Evolutionary conservation across 345 rosid species (phyloP).

Genomic region (Gossypium mustelinum): DNA sequence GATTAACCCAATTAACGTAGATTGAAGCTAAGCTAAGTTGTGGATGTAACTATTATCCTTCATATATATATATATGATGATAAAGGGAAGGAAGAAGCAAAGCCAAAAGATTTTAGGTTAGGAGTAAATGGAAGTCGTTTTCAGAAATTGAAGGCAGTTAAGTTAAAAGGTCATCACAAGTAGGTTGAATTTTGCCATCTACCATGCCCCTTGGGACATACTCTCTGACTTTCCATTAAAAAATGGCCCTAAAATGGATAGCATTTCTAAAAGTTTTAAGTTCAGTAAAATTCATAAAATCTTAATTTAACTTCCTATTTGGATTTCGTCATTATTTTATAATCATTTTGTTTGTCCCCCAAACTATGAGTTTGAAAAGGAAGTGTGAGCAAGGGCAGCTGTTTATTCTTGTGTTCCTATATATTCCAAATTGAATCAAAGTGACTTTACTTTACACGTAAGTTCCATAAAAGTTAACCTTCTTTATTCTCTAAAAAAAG

Average conservation of each 20-base stretch:
- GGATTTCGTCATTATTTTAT: not conserved
- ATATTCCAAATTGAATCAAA: not conserved
- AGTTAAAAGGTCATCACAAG: not conserved
- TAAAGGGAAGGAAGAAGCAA: not conserved
- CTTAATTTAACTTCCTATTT: not conserved
- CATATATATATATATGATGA: not conserved
- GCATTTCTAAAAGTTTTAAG: not conserved
- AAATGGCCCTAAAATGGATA: not conserved
- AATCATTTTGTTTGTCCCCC: not conserved
- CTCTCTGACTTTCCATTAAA: not conserved
- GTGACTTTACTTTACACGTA: not conserved
- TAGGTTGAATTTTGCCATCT: conserved; percentile 11
- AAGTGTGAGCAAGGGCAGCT: not conserved
- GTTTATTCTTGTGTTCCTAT: not conserved
- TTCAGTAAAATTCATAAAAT: not conserved
- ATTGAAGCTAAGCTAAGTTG: too few relatives aligned
- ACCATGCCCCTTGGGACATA: conserved; percentile 3
- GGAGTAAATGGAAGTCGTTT: not conserved
- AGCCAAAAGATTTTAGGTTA: not conserved
- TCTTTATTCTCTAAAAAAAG: not conserved
- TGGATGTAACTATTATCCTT: not conserved
- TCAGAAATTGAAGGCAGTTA: conserved; percentile 10
- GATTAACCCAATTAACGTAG: too few relatives aligned
- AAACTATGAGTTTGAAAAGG: not conserved
- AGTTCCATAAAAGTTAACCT: not conserved